Evolutionary conservation across 257 asterid species (phyloP), one percentile per base, ranked within the genome.

Genomic region (Agastache rugosa): DNA sequence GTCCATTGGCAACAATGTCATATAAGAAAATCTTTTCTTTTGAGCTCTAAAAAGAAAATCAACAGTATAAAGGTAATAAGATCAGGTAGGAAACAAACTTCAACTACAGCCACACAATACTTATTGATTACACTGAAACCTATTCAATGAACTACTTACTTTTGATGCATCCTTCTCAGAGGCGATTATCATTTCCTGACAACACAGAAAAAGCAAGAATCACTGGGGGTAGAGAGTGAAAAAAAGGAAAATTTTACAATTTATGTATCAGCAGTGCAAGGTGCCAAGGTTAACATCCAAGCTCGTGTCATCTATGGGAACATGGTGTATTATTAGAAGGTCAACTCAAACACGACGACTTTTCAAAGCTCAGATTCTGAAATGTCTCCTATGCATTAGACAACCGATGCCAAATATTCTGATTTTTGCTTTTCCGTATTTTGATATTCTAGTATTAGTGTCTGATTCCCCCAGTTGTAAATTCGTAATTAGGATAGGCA

Each of bases 1-100:
- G 90, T 41, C 98, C 98, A 82, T 93, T 91, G 60, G 97, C 97
- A 79, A 93, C 96, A 74, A 93, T 87, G 79, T 91, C 98, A 75
- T 90, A 88, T 77, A 93, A 73, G 84, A 93, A 93, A 35, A 60
- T 88, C 81, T 93, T 90, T 69, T 83, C 96, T 15, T 72, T 83
- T 50, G 51, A 81, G 79, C 83, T 82, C 98, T 93, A 69, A 71
- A 56, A 64, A 5, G 83, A 77, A 25, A 81, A 23, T 10, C 10
- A 42, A 60, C 39, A 42, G 58, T 59, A n/a, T 15, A n/a, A 44
- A 47, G 44, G 37, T 51, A 5, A 69, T 54, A 27, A 69, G 63
- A 73, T 44, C 14, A 58, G 63, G 62, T 10, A 75, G 60, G 10
- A 17, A 37, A 22, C n/a, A 47, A 64, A 34, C 53, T 19, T 65